Base-by-base conservation (phyloP, 2,329 filamentous ascomycete species). In the Diaporthe destruens region DNA sequence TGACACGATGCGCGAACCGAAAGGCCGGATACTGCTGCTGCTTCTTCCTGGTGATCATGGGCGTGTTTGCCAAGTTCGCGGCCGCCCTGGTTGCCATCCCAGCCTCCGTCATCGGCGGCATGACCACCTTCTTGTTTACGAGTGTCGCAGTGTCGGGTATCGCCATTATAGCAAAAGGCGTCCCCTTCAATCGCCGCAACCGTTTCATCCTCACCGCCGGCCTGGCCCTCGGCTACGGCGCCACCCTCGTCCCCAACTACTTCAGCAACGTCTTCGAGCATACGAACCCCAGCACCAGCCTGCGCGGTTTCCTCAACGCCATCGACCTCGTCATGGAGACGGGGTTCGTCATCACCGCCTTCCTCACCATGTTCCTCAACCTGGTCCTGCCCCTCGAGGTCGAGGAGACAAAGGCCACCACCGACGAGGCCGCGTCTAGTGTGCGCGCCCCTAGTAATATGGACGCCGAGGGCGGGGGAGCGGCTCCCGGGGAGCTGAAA, bases 41-140 rank as follows among this genome's bases (percentile, higher is more conserved):
- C 80, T 86, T 93, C 77, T 95, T 95, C 85, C 87, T 96, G 14
- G 82, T 96, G 74, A 81, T 96, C 76, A 94, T 95, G 90, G 94
- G 94, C 20, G 84, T 96, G 74, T 94, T 96, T 77, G 90, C 93
- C 76, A 96, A 96, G 81, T 95, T 96, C 76, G 93, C 93, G 0
- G 94, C 94, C 0, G 88, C 93, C 0, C 89, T 96, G 5, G 92
- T 94, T 6, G 88, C 93, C 6, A 96, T 96, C 75, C 94, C 94
- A 0, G 82, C 86, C 2, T 79, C 89, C 0, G 90, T 92, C 1
- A 85, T 93, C 2, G 91, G 90, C 49, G 91, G 91, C 61, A 93
- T 93, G 91, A 92, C 94, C 0, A 94, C 93, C 0, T 96, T 96
- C 81, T 87, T 96, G 29, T 96, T 95, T 83, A 88, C 87, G 73